These are phyloP conservation scores for Meyerozyma sp. DNA, from an alignment of 1,139 yeast species.

Conservation along the genomic window DNA sequence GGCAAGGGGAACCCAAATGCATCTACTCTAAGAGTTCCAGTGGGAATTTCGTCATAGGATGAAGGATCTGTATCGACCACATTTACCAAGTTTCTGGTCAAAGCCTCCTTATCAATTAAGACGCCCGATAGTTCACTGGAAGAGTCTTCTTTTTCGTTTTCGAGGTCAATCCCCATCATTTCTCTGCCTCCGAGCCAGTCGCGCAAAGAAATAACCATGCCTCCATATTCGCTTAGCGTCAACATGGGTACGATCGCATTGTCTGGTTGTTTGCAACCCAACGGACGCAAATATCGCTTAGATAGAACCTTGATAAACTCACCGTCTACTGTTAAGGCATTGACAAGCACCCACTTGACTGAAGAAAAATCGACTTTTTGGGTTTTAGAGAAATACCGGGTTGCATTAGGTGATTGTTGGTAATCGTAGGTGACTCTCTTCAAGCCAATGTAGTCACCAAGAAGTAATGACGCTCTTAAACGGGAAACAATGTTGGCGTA, in stretches of 20 bases:
- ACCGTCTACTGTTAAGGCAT: conserved; percentile 89
- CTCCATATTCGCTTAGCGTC: conserved; percentile 90
- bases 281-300: conserved; percentile 87
- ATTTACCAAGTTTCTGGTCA: conserved; percentile 73
- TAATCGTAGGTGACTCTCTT: conserved; percentile 92
- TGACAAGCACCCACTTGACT: conserved; percentile 85
- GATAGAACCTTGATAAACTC: conserved; percentile 87
- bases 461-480: conserved; percentile 63
- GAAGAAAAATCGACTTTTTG: conserved; percentile 74
- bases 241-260: conserved; percentile 85
- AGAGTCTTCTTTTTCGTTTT: conserved; percentile 26
- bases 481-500: conserved; percentile 77
- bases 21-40: conserved; percentile 63
- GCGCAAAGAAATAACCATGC: conserved; percentile 86
- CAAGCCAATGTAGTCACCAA: conserved; percentile 86
- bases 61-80: conserved; percentile 60
- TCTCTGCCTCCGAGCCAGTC: conserved; percentile 83
- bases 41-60: conserved; percentile 46
- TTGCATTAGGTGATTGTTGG: conserved; percentile 82
- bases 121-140: conserved; percentile 60
- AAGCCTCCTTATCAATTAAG: conserved; percentile 72
- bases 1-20: conserved; percentile 94
- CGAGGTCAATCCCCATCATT: conserved; percentile 42
- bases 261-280: conserved; percentile 77
- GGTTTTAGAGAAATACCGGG: conserved; percentile 75